These are phyloP conservation scores for Cucurbita maxima DNA, from an alignment of 306 rosid species.

Conservation along the genomic window DNA sequence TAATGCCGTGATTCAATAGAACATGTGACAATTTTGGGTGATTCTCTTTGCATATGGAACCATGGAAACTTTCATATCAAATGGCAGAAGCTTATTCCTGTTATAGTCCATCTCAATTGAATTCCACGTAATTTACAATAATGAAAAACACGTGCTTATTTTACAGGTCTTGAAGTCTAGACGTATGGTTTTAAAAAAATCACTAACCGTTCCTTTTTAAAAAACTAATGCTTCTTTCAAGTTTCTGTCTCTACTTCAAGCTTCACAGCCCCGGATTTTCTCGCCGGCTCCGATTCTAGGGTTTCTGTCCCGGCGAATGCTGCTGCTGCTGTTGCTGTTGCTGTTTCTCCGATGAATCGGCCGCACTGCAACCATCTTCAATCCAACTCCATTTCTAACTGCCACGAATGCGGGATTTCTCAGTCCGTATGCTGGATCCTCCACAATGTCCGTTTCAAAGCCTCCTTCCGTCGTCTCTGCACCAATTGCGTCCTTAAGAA, in stretches of 20 bases:
- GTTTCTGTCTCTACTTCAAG: too few species aligned
- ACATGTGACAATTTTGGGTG: neutral
- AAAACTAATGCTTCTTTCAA: too few species aligned
- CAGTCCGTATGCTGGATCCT: slow-evolving; percentile 17
- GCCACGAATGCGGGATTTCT: slow-evolving; percentile 31
- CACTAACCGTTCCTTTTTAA: too few species aligned
- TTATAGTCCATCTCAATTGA: neutral
- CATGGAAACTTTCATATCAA: neutral
- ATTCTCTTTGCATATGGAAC: neutral
- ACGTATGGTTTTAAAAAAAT: too few species aligned
- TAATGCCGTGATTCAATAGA: neutral
- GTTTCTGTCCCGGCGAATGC: slow-evolving; percentile 3
- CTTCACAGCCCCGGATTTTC: neutral
- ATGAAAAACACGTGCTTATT: neutral
- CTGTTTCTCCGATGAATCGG: neutral
- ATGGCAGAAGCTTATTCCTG: neutral
- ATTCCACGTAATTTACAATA: neutral
- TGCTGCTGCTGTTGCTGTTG: neutral
- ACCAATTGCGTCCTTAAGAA: slow-evolving; percentile 56
- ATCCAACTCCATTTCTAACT: slow-evolving; percentile 3
- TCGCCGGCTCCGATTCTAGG: neutral
- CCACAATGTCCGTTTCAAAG: slow-evolving; percentile 29
- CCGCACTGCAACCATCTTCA: neutral
- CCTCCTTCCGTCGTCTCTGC: slow-evolving; percentile 28
- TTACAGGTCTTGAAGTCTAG: too few species aligned